A percentile compares a stretch with the other conserved stretches of the same genome.
These are phyloP conservation scores for Carex pumila DNA, from an alignment of 176 grass and related monocot genomes.

Conservation along the genomic window DNA sequence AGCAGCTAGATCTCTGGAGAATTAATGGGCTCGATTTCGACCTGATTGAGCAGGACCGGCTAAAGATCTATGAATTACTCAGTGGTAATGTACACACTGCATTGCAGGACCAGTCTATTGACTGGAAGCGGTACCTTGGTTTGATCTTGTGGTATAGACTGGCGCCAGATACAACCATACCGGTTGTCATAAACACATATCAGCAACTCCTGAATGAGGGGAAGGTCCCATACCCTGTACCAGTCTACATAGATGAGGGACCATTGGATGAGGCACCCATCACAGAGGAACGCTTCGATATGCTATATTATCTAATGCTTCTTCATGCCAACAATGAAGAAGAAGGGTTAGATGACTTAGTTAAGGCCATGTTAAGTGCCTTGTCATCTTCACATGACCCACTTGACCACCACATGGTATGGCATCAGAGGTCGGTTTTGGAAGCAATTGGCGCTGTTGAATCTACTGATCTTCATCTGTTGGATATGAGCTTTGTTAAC, in stretches of 20 bases:
- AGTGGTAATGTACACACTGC: conserved; percentile 66
- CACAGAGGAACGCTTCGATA: conserved; percentile 60
- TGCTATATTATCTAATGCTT: conserved; percentile 93
- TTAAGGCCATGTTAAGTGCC: conserved; percentile 91
- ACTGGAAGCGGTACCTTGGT: conserved; percentile 91
- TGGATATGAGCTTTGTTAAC: conserved; percentile 88
- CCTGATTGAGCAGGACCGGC: conserved; percentile 73
- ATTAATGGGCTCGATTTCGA: conserved; percentile 76
- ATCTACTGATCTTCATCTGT: conserved; percentile 60
- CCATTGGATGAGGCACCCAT: conserved; percentile 56
- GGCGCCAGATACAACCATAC: conserved; percentile 59
- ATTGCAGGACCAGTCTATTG: conserved; percentile 52
- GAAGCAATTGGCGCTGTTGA: conserved; percentile 81
- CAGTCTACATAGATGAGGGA: conserved; percentile 87
- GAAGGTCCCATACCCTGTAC: conserved; percentile 86
- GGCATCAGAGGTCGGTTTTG: conserved; percentile 80
- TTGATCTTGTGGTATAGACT: conserved; percentile 87
- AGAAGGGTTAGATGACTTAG: conserved; percentile 37
- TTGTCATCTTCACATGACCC: conserved; percentile 77
- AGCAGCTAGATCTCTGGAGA: conserved; percentile 77
- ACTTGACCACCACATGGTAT: conserved; percentile 95
- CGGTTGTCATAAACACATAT: conserved; percentile 60
- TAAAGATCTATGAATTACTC: conserved; percentile 81
- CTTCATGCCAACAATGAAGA: conserved; percentile 63
- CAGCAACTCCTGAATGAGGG: conserved; percentile 55